phyloP scores from a whole-genome alignment of 345 rosid genomes.

The Iberis pinnata region DNA sequence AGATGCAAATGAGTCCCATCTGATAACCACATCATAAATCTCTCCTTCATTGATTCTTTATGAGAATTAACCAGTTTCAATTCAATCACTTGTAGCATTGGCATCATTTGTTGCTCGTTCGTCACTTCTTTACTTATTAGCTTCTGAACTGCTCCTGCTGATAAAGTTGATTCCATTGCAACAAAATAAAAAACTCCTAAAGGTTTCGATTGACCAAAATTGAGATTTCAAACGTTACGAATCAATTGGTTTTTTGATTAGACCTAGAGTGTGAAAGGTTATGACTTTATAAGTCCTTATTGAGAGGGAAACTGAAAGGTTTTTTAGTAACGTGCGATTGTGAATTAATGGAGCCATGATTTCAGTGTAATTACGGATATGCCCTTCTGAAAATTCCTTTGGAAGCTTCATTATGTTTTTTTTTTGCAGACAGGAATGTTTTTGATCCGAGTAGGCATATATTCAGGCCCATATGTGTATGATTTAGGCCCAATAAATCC shows the following conservation, averaged over 20 bases:
- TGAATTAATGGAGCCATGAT: not conserved
- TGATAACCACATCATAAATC: conserved; percentile 57
- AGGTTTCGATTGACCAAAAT: not conserved
- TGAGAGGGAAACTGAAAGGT: conserved; percentile 21
- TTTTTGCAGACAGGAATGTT: too few relatives aligned
- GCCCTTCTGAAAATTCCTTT: conserved; percentile 1
- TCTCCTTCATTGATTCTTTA: conserved; percentile 33
- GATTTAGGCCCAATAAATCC: too few relatives aligned
- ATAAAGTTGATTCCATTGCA: conserved; percentile 38
- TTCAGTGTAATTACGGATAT: not conserved
- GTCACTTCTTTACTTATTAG: conserved; percentile 39
- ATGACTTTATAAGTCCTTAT: not conserved
- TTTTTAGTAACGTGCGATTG: too few relatives aligned
- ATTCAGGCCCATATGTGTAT: too few relatives aligned
- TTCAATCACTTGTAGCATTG: conserved; percentile 61
- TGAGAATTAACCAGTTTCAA: conserved; percentile 42
- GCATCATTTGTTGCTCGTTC: conserved; percentile 39
- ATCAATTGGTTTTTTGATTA: not conserved
- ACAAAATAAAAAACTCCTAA: not conserved
- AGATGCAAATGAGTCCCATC: conserved; percentile 58
- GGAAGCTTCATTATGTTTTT: conserved; percentile 14
- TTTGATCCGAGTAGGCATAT: too few relatives aligned
- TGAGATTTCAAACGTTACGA: not conserved
- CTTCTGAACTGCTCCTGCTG: conserved; percentile 54
- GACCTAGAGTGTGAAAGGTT: conserved; percentile 2